A percentile compares a stretch with the other conserved stretches of the same genome.
phyloP scores from a whole-genome alignment of 768 basidiomycete species.

The Mycena epipterygia region DNA sequence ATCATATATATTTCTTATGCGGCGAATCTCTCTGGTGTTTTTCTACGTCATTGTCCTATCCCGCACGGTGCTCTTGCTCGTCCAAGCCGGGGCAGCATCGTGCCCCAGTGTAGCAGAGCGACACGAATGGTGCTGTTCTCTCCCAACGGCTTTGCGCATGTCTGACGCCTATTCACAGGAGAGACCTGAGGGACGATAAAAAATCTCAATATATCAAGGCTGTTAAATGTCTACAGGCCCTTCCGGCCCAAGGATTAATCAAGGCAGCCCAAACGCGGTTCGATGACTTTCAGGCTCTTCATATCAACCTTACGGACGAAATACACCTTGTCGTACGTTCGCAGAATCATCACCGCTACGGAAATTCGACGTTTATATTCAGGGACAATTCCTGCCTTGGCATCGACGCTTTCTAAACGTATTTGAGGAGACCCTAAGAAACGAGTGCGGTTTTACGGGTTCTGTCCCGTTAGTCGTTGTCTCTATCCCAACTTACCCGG shows the following conservation, averaged over 20 bases:
- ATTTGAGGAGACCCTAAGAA: constrained; percentile 42
- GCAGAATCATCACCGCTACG: background rate
- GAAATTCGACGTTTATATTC: background rate
- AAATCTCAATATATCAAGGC: constrained; percentile 7
- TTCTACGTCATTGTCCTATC: background rate
- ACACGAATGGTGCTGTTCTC: constrained; percentile 16
- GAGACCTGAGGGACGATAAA: constrained; percentile 9
- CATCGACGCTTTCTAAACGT: constrained; percentile 44
- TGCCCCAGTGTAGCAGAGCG: constrained; percentile 1
- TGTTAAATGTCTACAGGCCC: constrained; percentile 30
- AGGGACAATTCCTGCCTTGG: constrained; percentile 51
- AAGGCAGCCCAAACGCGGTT: constrained; percentile 32
- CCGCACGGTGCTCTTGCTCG: background rate
- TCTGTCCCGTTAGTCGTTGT: constrained; percentile 37
- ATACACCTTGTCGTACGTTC: constrained; percentile 37
- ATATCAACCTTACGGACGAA: constrained; percentile 37
- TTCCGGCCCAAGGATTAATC: constrained; percentile 22
- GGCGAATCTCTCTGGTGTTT: background rate
- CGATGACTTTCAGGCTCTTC: constrained; percentile 42
- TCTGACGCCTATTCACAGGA: background rate
- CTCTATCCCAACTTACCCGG: background rate
- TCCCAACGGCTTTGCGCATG: background rate
- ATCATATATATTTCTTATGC: background rate
- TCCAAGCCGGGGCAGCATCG: background rate
- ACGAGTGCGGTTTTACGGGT: constrained; percentile 44